These are phyloP conservation scores for Elsinoe fawcettii DNA, from an alignment of 2,329 filamentous ascomycete species.

Conservation along the genomic window DNA sequence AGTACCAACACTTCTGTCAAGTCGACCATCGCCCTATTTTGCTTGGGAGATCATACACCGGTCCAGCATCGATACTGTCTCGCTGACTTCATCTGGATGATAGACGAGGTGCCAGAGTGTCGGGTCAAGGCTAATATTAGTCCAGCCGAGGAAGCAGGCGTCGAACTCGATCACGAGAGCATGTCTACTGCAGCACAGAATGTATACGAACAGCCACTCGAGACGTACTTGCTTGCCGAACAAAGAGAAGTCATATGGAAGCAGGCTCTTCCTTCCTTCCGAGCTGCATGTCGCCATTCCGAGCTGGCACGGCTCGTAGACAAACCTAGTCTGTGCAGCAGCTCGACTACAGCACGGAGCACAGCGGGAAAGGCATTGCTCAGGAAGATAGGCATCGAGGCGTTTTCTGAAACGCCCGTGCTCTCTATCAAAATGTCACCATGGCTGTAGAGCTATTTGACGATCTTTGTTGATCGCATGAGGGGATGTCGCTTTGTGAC, in stretches of 20 bases:
- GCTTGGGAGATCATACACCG: neutral
- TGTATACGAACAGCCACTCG: neutral
- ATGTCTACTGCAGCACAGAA: neutral
- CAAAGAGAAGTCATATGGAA: slow-evolving; percentile 1
- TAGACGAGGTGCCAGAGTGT: neutral
- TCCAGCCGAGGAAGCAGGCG: neutral
- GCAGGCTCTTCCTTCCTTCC: neutral
- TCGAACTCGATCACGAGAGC: neutral
- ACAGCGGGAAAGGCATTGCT: neutral
- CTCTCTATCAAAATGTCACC: neutral
- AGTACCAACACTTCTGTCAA: slow-evolving; percentile 6
- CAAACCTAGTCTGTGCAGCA: slow-evolving; percentile 12
- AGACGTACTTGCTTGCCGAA: neutral
- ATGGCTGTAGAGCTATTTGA: neutral
- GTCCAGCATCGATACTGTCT: neutral
- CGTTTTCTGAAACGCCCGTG: neutral
- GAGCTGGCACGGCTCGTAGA: neutral
- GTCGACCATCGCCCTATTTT: neutral
- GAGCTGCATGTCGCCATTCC: slow-evolving; percentile 1
- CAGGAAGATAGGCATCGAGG: neutral
- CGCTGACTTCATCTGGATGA: neutral
- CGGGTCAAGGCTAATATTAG: slow-evolving; percentile 3
- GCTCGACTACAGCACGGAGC: slow-evolving; percentile 7
- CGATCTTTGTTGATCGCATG: neutral
- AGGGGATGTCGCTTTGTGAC: neutral